Conservation (phyloP, 257 asterid species). For the Coffea eugenioides region DNA sequence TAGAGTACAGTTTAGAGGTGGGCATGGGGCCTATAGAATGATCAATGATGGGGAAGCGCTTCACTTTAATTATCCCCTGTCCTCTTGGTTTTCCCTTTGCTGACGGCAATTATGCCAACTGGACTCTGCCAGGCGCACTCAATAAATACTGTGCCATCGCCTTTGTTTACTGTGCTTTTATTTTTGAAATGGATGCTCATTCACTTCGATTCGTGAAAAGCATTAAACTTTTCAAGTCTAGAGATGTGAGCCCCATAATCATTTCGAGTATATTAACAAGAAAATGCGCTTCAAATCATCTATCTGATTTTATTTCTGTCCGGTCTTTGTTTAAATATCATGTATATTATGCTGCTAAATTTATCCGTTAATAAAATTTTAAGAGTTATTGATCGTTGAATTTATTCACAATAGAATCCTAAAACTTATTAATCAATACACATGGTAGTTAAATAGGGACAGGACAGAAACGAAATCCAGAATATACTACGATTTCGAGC, state of each 20-base stretch:
- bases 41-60: constrained; percentile 13
- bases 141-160: constrained; percentile 33
- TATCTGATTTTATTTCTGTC: too few species aligned
- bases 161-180: not conserved
- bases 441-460: too few species aligned
- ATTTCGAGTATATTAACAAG: too few species aligned
- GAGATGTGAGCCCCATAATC: constrained; percentile 35
- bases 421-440: too few species aligned
- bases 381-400: too few species aligned
- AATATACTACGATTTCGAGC: too few species aligned
- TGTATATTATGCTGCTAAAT: too few species aligned
- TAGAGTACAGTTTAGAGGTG: not conserved
- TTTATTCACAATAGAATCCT: too few species aligned
- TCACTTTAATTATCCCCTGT: constrained; percentile 13
- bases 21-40: not conserved
- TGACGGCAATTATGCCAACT: constrained; percentile 49
- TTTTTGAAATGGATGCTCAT: not conserved
- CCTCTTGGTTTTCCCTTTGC: constrained; percentile 22
- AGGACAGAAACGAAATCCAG: too few species aligned
- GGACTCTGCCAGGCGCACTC: constrained; percentile 43
- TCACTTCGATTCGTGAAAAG: constrained; percentile 21
- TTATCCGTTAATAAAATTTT: too few species aligned
- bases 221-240: constrained; percentile 30
- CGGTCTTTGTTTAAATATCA: too few species aligned
- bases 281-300: too few species aligned